These are phyloP conservation scores for Enterospora canceri DNA, from an alignment of 371 early-diverging fungal genomes.

Conservation along the genomic window DNA sequence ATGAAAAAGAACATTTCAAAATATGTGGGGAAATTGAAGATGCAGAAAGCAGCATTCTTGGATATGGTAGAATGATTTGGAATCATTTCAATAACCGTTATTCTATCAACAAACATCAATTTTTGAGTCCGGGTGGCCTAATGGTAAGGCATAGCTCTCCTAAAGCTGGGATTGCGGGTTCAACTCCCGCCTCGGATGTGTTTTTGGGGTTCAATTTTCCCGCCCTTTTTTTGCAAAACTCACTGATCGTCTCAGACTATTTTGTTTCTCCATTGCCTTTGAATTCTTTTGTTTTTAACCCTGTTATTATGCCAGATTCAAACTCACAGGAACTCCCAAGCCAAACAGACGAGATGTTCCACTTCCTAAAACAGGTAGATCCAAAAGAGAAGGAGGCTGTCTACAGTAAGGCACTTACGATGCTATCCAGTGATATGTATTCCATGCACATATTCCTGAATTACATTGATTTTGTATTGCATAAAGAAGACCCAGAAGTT, in stretches of 20 bases:
- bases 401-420: background rate
- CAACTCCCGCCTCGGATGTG: conserved; percentile 31
- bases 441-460: conserved; percentile 8
- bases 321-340: background rate
- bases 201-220: background rate
- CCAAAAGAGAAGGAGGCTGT: background rate
- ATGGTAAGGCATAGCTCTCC: conserved; percentile 39
- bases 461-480: background rate
- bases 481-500: background rate
- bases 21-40: too few species aligned
- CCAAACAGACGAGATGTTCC: background rate
- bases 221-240: background rate
- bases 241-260: background rate
- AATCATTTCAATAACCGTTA: too few species aligned
- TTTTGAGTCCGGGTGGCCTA: conserved; percentile 32
- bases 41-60: too few species aligned
- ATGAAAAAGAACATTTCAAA: too few species aligned
- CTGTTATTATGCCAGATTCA: background rate
- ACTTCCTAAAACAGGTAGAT: background rate
- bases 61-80: too few species aligned
- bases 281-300: background rate
- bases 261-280: background rate
- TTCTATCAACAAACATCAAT: too few species aligned
- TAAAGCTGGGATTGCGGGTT: conserved; percentile 39
- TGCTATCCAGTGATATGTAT: conserved; percentile 2